These are phyloP conservation scores for Carex pumila DNA, from an alignment of 176 grass and related monocot species.

Conservation along the genomic window DNA sequence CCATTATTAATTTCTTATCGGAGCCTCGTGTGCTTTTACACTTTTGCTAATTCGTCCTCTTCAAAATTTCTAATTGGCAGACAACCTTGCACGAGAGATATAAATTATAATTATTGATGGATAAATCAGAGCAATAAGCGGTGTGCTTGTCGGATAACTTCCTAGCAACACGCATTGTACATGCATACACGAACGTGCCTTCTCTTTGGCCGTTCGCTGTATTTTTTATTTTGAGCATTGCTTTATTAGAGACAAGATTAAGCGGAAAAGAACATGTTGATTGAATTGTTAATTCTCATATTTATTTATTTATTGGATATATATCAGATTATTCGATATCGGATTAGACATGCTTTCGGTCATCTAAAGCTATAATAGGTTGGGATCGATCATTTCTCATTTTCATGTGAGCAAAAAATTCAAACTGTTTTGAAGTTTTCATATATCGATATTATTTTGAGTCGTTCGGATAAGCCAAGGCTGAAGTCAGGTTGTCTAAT, in stretches of 20 bases:
- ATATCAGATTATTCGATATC: no score
- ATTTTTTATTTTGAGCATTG: neutral
- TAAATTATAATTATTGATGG: neutral
- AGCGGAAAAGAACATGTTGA: neutral
- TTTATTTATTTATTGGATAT: no score
- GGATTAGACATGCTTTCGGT: no score
- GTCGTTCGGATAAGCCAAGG: no score
- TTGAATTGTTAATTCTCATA: no score
- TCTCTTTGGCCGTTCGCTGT: neutral
- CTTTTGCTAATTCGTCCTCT: neutral
- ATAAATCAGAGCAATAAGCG: neutral
- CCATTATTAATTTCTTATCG: neutral
- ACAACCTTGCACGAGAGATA: neutral
- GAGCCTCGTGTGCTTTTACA: neutral
- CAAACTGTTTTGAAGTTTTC: no score
- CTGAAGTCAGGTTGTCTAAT: no score
- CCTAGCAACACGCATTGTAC: neutral
- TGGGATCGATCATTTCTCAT: no score
- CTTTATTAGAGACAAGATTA: neutral
- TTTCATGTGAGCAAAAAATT: no score
- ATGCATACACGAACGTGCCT: neutral
- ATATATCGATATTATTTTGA: no score
- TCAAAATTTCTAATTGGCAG: neutral
- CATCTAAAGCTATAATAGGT: no score
- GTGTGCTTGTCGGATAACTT: neutral